Percentiles rank a stretch among this genome's conserved stretches.
phyloP scores from a whole-genome alignment of 2,329 filamentous ascomycete genomes.

The Penicillium concentricum region DNA sequence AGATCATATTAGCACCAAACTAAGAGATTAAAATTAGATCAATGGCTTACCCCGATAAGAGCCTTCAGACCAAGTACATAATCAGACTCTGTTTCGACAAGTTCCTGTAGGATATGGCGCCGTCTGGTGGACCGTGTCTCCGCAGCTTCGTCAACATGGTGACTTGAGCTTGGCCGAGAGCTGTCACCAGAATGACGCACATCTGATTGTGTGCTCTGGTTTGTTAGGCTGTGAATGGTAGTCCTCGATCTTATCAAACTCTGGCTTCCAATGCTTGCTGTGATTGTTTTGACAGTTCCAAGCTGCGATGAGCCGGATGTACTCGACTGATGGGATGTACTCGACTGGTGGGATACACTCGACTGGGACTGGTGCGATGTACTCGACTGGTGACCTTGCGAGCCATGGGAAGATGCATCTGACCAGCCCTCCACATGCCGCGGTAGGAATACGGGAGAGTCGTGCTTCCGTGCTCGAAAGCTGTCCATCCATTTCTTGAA shows the following conservation, averaged over 20 bases:
- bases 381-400: conserved; percentile 33
- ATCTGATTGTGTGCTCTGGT: conserved; percentile 58
- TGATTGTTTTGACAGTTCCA: conserved; percentile 76
- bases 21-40: neutral
- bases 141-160: conserved; percentile 65
- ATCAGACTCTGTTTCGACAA: conserved; percentile 80
- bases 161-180: conserved; percentile 45
- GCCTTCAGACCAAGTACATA: conserved; percentile 88
- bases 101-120: conserved; percentile 77
- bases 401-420: conserved; percentile 20
- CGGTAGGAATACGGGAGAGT: conserved; percentile 16
- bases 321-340: conserved; percentile 56
- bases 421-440: conserved; percentile 41
- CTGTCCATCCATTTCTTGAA: conserved; percentile 43
- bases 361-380: conserved; percentile 37
- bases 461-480: conserved; percentile 31
- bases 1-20: conserved; percentile 33
- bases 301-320: conserved; percentile 77
- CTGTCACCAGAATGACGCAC: conserved; percentile 64
- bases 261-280: conserved; percentile 70
- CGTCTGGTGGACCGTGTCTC: conserved; percentile 71
- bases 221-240: conserved; percentile 59
- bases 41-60: conserved; percentile 69
- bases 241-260: conserved; percentile 65
- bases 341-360: conserved; percentile 56